Evolutionary conservation across 768 basidiomycete species (phyloP), one percentile per base, ranked within the genome.

Genomic region (Mycena pura): DNA sequence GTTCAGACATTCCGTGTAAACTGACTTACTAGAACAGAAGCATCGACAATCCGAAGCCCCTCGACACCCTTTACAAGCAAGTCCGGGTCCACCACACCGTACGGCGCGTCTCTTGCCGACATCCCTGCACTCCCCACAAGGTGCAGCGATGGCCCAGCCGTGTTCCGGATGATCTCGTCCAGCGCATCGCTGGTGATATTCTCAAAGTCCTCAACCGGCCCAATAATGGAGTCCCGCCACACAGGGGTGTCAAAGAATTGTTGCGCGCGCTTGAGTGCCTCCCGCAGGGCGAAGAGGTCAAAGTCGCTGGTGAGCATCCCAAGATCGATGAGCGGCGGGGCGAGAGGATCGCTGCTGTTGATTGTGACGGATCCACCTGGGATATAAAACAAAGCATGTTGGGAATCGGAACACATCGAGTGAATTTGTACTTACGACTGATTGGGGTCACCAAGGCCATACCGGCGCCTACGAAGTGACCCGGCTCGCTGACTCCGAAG

Each of bases 11-110:
- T n/a, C n/a, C n/a, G n/a, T n/a, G n/a, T n/a, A n/a, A n/a, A n/a
- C n/a, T n/a, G n/a, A n/a, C n/a, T n/a, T n/a, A 40, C 51, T 27
- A 67, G 19, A 19, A 66, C 51, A n/a, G 64, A 66, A 6, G 63
- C 57, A 48, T 66, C 64, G 14, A 66, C 45, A 27, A 66, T 36
- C 15, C 64, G 17, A 13, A 66, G 13, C 11, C 64, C 64, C 13
- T 8, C 34, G 6, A 55, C 64, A 13, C 63, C 56, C 29, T 64
- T 66, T 2, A 66, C 64, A 19, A 11, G 27, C n/a, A 66, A 45
- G 36, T 64, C 56, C 6, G 64, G 63, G 48, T 64, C 29, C 1
- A 66, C 63, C n/a, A 66, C 64, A 15, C 64, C 64, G 17, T 47
- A 45, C 2, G n/a, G 5, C 10, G 44, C 46, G 40, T 43, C 29